Percentiles rank a stretch among this genome's conserved stretches.
Conservation (phyloP, 2,329 filamentous ascomycete genomes). For the Septoria linicola region DNA sequence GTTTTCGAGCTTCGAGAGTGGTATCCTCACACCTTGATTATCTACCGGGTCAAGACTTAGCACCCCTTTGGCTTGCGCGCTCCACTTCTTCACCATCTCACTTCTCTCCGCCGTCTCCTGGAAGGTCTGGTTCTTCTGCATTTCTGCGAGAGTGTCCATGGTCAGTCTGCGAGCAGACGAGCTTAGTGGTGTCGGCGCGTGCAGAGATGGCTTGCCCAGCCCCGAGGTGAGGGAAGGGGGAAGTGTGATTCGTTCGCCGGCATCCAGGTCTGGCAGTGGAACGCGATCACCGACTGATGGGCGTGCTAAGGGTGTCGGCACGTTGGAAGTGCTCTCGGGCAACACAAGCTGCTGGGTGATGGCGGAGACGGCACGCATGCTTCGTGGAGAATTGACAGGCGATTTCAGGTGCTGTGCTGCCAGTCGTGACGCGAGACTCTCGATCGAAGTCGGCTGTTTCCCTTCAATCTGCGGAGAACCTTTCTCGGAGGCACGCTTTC, state of each 20-base stretch:
- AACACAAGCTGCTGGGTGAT: constrained; percentile 28
- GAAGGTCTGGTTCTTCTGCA: constrained; percentile 25
- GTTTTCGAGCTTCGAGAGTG: constrained; percentile 43
- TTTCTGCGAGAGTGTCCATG: constrained; percentile 26
- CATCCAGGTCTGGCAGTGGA: constrained; percentile 36
- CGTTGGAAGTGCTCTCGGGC: constrained; percentile 51
- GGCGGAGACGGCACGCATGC: constrained; percentile 25
- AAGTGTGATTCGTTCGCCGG: constrained; percentile 28
- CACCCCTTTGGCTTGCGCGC: constrained; percentile 29
- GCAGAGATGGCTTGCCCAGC: constrained; percentile 9
- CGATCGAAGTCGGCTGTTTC: constrained; percentile 18
- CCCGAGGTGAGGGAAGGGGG: constrained; percentile 30
- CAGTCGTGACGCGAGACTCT: constrained; percentile 20
- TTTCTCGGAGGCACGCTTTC: constrained; percentile 12
- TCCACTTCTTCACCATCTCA: constrained; percentile 32
- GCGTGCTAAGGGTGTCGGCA: constrained; percentile 54
- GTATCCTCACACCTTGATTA: constrained; percentile 31
- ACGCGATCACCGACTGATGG: constrained; percentile 36
- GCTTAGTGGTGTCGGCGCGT: neutral
- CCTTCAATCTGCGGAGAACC: constrained; percentile 9
- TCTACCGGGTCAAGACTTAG: constrained; percentile 31
- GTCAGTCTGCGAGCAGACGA: constrained; percentile 23
- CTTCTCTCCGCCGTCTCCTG: constrained; percentile 19
- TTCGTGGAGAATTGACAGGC: constrained; percentile 20
- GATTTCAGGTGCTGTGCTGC: constrained; percentile 26